A percentile compares a stretch with the other conserved stretches of the same genome.
These are phyloP conservation scores for Aphanomyces astaci DNA, from an alignment of 352 stramenopile species.

Conservation along the genomic window DNA sequence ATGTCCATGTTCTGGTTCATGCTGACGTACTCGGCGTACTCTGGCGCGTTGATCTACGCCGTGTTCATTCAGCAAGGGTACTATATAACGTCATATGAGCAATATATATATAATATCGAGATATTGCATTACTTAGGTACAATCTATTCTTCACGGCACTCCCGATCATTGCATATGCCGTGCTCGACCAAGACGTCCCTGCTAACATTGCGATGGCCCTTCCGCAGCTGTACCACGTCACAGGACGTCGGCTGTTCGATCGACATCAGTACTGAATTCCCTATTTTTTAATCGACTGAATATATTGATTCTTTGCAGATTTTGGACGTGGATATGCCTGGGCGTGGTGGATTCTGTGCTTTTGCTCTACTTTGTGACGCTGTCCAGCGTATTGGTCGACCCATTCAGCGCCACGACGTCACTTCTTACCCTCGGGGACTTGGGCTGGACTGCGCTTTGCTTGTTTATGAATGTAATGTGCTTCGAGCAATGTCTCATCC, in stretches of 20 bases:
- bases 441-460: slow-evolving; percentile 71
- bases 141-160: slow-evolving; percentile 94
- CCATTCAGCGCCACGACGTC: slow-evolving; percentile 29
- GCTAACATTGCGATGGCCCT: slow-evolving; percentile 55
- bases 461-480: slow-evolving; percentile 50
- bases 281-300: no score
- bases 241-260: slow-evolving; percentile 47
- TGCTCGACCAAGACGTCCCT: slow-evolving; percentile 72
- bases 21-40: slow-evolving; percentile 84
- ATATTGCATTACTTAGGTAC: no score
- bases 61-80: slow-evolving; percentile 86
- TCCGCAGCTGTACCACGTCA: slow-evolving; percentile 58
- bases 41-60: slow-evolving; percentile 81
- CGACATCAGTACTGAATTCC: no score
- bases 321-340: slow-evolving; percentile 79
- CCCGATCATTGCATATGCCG: slow-evolving; percentile 84
- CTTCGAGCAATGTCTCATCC: no score
- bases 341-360: slow-evolving; percentile 71
- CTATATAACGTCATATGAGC: no score
- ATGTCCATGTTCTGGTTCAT: slow-evolving; percentile 88
- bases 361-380: slow-evolving; percentile 49
- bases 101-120: no score
- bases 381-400: slow-evolving; percentile 44
- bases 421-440: slow-evolving; percentile 32
- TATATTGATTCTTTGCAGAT: no score